phyloP scores from a whole-genome alignment of 2,329 filamentous ascomycete genomes.

The Calonectria multiphialidica region DNA sequence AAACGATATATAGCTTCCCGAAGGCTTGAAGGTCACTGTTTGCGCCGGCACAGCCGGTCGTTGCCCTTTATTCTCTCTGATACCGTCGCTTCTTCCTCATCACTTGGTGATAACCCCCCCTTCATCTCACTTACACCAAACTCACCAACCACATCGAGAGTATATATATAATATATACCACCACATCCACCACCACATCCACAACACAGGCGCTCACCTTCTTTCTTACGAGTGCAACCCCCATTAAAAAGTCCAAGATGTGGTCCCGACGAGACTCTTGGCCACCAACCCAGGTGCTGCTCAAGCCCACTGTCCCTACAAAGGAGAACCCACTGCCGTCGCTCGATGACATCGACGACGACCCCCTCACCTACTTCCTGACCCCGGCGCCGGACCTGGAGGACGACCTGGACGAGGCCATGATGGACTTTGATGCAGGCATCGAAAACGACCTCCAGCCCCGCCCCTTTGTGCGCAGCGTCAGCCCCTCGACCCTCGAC shows the following conservation, averaged over 20 bases:
- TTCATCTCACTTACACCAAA: slow-evolving; percentile 30
- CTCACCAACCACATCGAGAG: slow-evolving; percentile 10
- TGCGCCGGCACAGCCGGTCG: slow-evolving; percentile 37
- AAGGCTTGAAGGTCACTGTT: slow-evolving; percentile 34
- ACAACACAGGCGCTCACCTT: slow-evolving; percentile 3
- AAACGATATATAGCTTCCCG: slow-evolving; percentile 31
- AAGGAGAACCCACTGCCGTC: slow-evolving; percentile 56
- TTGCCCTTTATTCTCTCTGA: slow-evolving; percentile 30
- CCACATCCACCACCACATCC: background rate
- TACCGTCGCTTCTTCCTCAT: slow-evolving; percentile 30
- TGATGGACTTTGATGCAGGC: slow-evolving; percentile 68
- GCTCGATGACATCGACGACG: slow-evolving; percentile 63
- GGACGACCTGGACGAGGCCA: slow-evolving; percentile 55
- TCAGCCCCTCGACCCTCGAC: slow-evolving; percentile 68
- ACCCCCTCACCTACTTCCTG: slow-evolving; percentile 69
- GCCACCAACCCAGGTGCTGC: slow-evolving; percentile 64
- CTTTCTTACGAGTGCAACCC: background rate
- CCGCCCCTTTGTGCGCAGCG: slow-evolving; percentile 62
- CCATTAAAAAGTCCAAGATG: slow-evolving; percentile 23
- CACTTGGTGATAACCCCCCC: slow-evolving; percentile 20
- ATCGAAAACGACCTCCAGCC: slow-evolving; percentile 65
- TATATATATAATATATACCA: slow-evolving; percentile 2
- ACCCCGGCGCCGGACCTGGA: slow-evolving; percentile 60
- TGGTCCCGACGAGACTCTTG: slow-evolving; percentile 60
- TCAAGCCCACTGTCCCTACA: slow-evolving; percentile 55